Conservation (phyloP, 306 rosid species). For the Sindora glabra region DNA sequence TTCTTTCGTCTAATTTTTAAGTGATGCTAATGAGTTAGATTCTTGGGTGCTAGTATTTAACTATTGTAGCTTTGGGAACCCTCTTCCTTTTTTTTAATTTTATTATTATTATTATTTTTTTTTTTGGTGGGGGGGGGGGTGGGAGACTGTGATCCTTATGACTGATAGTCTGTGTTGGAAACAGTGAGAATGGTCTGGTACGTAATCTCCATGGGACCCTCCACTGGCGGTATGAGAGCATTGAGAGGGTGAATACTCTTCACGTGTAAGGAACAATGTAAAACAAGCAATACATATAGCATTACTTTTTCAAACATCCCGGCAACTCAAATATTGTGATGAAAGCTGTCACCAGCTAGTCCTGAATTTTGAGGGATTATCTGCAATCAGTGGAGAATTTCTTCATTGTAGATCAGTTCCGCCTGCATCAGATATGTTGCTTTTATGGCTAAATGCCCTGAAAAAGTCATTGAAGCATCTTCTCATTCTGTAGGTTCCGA, state of each 20-base stretch:
- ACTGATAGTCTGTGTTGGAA: too few species aligned
- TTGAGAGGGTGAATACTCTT: slow-evolving; percentile 22
- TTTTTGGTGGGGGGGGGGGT: too few species aligned
- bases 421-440: too few species aligned
- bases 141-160: too few species aligned
- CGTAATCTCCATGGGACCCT: too few species aligned
- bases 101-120: too few species aligned
- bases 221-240: too few species aligned
- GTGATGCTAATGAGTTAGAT: slow-evolving; percentile 10
- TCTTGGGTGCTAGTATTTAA: slow-evolving; percentile 5
- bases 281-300: slow-evolving; percentile 41
- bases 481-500: too few species aligned
- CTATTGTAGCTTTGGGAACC: slow-evolving; percentile 12
- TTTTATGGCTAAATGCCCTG: too few species aligned
- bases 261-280: slow-evolving; percentile 31
- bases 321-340: slow-evolving; percentile 40
- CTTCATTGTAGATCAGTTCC: slow-evolving; percentile 48
- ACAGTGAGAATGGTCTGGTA: too few species aligned
- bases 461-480: slow-evolving; percentile 52
- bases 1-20: slow-evolving; percentile 14
- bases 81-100: too few species aligned
- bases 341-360: slow-evolving; percentile 50
- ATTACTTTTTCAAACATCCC: slow-evolving; percentile 28
- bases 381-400: slow-evolving; percentile 60
- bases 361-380: slow-evolving; percentile 51